Evolutionary conservation across 257 asterid species (phyloP).

Genomic region (Capsicum chinense): DNA sequence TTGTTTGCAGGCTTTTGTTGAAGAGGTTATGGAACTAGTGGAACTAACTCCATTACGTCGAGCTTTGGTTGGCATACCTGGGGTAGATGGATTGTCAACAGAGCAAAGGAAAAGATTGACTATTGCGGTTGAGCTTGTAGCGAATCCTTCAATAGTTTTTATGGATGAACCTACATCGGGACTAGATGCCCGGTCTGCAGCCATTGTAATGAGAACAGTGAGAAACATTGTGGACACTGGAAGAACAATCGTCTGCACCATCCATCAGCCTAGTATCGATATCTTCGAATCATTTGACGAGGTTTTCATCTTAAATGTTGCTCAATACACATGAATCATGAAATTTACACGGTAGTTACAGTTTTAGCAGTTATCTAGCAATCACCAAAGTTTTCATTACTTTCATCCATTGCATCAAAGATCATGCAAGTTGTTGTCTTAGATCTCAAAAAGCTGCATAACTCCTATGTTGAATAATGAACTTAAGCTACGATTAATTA

Average conservation of each 20-base stretch:
- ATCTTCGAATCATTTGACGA: constrained; percentile 96
- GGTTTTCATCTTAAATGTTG: constrained; percentile 45
- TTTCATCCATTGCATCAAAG: no score
- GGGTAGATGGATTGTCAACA: constrained; percentile 90
- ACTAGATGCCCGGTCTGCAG: constrained; percentile 96
- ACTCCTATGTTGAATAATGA: no score
- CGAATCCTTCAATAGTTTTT: constrained; percentile 89
- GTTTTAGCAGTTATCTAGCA: no score
- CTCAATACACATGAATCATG: no score
- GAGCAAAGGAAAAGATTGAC: constrained; percentile 96
- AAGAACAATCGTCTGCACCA: constrained; percentile 94
- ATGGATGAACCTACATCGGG: constrained; percentile 99
- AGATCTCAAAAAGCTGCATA: no score
- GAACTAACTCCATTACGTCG: constrained; percentile 82
- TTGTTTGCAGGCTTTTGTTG: constrained; percentile 76
- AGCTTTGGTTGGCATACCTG: constrained; percentile 92
- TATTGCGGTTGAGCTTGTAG: constrained; percentile 94
- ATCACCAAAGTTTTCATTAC: no score
- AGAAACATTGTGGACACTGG: constrained; percentile 94
- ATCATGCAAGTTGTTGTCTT: no score
- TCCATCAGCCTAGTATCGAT: constrained; percentile 97
- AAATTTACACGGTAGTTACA: no score
- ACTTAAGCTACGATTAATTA: no score
- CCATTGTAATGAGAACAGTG: constrained; percentile 98
- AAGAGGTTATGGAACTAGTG: constrained; percentile 96